Base-by-base conservation (phyloP, 768 basidiomycete genomes). In the Hypsizygus marmoreus region DNA sequence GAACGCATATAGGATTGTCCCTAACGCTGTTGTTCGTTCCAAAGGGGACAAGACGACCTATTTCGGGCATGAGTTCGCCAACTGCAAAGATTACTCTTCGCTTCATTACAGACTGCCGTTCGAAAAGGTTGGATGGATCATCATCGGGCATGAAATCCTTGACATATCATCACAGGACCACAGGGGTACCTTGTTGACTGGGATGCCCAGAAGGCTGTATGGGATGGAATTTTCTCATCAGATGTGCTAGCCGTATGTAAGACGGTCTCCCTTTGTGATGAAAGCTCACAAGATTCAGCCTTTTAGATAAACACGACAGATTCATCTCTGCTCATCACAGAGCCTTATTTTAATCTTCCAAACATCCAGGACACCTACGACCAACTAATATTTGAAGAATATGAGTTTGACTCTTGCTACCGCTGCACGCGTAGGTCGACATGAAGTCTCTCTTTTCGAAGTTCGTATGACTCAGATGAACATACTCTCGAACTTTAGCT, bases 371-470 rank as follows among this genome's bases (percentile, higher is more conserved):
- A 93, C 20, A 79, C 90, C 25, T 94, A 95, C 58, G 95, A 98
- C 62, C 92, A 97, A 66, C 88, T 98, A 62, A 75, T 95, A 2
- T 97, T 97, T 58, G 95, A 97, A 63, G 93, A 97, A 68, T 98
- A 94, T 70, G 94, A 95, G 57, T 97, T 95, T 61, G 74, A 77
- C 36, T 82, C 89, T 36, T 93, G 90, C 63, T 75, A 80, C 59
- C 80, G 93, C 22, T 84, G 83, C 59, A 82, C 91, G 42, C 86
- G 95, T 95, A 67, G 62, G 88, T 74, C 17, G 32, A 28, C 36
- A 43, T 41, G 43, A 32, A 46, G 13, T 25, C 30, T 45, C n/a
- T n/a, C n/a, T n/a, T n/a, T n/a, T n/a, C n/a, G n/a, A n/a, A 40
- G 13, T 19, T 40, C 16, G 25, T 16, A 20, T 40, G 24, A 35